A percentile compares a stretch with the other conserved stretches of the same genome.
Conservation (phyloP, 129 eudicot species). For the Flaveria trinervia region DNA sequence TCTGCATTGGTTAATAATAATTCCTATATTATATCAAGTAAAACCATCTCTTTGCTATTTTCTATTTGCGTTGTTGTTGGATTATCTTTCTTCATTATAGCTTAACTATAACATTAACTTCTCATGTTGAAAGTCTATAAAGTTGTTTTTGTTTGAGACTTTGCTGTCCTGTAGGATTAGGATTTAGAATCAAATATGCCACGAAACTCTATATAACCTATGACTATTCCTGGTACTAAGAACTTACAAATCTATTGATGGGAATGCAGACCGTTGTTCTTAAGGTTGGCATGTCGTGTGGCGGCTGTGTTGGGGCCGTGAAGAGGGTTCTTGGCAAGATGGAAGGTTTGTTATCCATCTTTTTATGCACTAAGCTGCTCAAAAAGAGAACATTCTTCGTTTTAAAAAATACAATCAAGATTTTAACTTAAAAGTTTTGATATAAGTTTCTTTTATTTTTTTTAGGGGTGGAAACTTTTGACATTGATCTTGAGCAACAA, state of each 20-base stretch:
- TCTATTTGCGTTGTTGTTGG: background rate
- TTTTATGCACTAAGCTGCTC: background rate
- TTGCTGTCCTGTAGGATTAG: background rate
- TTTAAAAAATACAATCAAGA: background rate
- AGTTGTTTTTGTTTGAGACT: background rate
- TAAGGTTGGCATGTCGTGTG: constrained; percentile 95
- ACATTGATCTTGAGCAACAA: constrained; percentile 76
- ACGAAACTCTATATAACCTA: background rate
- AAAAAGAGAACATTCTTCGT: background rate
- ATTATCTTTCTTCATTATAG: background rate
- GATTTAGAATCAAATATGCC: background rate
- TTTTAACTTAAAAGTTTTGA: background rate
- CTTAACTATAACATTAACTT: background rate
- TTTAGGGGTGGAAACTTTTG: constrained; percentile 81
- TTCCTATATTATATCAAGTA: too few relatives aligned
- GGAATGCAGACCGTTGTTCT: constrained; percentile 86
- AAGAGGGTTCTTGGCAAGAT: constrained; percentile 85
- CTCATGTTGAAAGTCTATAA: background rate
- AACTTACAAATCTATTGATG: constrained; percentile 29
- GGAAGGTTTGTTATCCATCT: constrained; percentile 68
- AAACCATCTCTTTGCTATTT: background rate
- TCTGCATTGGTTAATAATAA: background rate
- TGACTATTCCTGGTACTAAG: background rate
- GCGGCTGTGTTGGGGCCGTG: constrained; percentile 95
- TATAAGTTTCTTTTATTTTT: background rate